phyloP scores from a whole-genome alignment of 2,329 filamentous ascomycete genomes.

The Pseudogymnoascus sp. region DNA sequence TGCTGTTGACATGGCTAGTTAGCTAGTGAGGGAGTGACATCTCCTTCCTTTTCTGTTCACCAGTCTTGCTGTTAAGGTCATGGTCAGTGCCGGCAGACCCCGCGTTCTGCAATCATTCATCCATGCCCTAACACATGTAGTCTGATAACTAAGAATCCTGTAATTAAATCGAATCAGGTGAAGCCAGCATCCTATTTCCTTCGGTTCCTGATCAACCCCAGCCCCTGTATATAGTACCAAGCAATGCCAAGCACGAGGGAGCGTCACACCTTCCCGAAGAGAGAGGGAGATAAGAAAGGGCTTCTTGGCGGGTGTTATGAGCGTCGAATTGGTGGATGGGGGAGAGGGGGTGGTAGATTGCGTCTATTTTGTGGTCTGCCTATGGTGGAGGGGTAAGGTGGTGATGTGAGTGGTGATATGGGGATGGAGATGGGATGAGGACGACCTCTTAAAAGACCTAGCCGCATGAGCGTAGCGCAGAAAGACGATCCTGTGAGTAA shows the following conservation, averaged over 20 bases:
- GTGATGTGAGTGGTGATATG: background rate
- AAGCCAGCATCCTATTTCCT: background rate
- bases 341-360: background rate
- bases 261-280: background rate
- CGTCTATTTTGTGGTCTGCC: background rate
- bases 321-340: background rate
- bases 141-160: background rate
- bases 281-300: conserved; percentile 1
- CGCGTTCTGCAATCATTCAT: background rate
- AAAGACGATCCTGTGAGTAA: background rate
- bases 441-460: background rate
- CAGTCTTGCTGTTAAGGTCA: background rate
- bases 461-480: background rate
- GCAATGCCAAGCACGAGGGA: conserved; percentile 1
- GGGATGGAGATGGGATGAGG: background rate
- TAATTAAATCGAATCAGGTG: background rate
- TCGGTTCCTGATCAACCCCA: background rate
- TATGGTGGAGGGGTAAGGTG: background rate
- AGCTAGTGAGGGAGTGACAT: background rate
- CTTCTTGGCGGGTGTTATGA: background rate
- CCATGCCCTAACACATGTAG: background rate
- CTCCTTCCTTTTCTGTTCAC: conserved; percentile 2
- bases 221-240: conserved; percentile 2
- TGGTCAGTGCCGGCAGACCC: background rate
- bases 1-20: background rate